phyloP scores from a whole-genome alignment of 176 grass and related monocot genomes.

The Phoenix roebelenii region DNA sequence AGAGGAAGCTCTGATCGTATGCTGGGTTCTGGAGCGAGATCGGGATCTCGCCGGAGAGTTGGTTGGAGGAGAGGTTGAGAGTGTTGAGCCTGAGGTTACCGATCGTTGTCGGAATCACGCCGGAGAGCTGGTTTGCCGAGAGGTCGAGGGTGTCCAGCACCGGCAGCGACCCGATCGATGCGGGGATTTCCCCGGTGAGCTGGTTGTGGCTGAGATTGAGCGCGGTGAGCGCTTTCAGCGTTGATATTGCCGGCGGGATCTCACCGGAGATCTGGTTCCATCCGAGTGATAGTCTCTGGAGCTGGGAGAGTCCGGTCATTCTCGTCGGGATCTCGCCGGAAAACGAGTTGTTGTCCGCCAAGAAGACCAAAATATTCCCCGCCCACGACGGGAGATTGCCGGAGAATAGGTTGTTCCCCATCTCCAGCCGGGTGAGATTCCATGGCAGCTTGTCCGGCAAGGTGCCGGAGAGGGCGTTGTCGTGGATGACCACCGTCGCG shows the following conservation, averaged over 20 bases:
- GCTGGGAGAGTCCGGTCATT: slow-evolving; percentile 25
- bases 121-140: slow-evolving; percentile 62
- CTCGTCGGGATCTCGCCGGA: slow-evolving; percentile 33
- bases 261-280: slow-evolving; percentile 40
- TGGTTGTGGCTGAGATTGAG: slow-evolving; percentile 48
- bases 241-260: slow-evolving; percentile 36
- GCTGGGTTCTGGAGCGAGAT: slow-evolving; percentile 15
- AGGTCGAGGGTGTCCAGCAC: slow-evolving; percentile 53
- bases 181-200: slow-evolving; percentile 49
- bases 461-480: slow-evolving; percentile 42
- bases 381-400: slow-evolving; percentile 35
- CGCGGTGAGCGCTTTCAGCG: slow-evolving; percentile 8
- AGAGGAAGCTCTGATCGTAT: slow-evolving; percentile 56
- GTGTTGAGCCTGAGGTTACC: slow-evolving; percentile 12
- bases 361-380: slow-evolving; percentile 9
- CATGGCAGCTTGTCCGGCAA: slow-evolving; percentile 26
- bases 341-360: slow-evolving; percentile 42
- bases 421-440: slow-evolving; percentile 21
- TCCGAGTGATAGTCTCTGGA: slow-evolving; percentile 32
- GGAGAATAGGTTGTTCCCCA: slow-evolving; percentile 40
- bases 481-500: not conserved
- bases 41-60: slow-evolving; percentile 54
- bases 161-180: slow-evolving; percentile 29
- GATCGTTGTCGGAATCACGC: slow-evolving; percentile 41
- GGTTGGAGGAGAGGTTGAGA: slow-evolving; percentile 83